Percentiles rank a stretch among this genome's conserved stretches.
These are phyloP conservation scores for Clathrus columnatus DNA, from an alignment of 768 basidiomycete species.

Conservation along the genomic window DNA sequence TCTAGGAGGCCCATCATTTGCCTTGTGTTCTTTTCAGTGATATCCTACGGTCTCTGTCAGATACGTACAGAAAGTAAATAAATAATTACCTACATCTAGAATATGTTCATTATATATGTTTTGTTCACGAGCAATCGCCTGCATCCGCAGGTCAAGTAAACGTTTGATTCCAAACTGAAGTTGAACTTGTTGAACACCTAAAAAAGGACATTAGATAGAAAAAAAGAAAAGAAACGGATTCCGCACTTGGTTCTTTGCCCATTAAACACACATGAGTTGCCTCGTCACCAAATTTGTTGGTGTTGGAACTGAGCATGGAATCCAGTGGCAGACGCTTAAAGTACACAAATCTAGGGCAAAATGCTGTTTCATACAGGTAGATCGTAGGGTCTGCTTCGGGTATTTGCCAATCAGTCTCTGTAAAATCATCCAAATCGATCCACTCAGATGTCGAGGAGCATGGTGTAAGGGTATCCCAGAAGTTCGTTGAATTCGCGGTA, in stretches of 20 bases:
- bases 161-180: slow-evolving; percentile 49
- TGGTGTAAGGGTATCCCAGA: slow-evolving; percentile 34
- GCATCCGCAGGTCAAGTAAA: slow-evolving; percentile 37
- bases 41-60: not conserved
- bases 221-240: not conserved
- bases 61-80: not conserved
- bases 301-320: slow-evolving; percentile 8
- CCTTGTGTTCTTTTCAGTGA: slow-evolving; percentile 2
- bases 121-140: slow-evolving; percentile 5
- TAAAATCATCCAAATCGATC: slow-evolving; percentile 75
- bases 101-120: not conserved
- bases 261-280: slow-evolving; percentile 74
- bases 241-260: slow-evolving; percentile 61
- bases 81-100: not conserved
- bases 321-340: slow-evolving; percentile 40
- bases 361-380: slow-evolving; percentile 62
- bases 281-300: slow-evolving; percentile 82
- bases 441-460: slow-evolving; percentile 39
- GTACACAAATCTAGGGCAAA: slow-evolving; percentile 77
- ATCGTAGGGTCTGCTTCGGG: slow-evolving; percentile 44
- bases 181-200: slow-evolving; percentile 61
- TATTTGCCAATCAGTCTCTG: slow-evolving; percentile 65
- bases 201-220: not conserved
- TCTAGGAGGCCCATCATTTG: slow-evolving; percentile 40
- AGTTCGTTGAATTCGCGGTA: slow-evolving; percentile 36